A percentile compares a stretch with the other conserved stretches of the same genome.
phyloP scores from a whole-genome alignment of 208 protist genomes.

The Porcisia hertigi region DNA sequence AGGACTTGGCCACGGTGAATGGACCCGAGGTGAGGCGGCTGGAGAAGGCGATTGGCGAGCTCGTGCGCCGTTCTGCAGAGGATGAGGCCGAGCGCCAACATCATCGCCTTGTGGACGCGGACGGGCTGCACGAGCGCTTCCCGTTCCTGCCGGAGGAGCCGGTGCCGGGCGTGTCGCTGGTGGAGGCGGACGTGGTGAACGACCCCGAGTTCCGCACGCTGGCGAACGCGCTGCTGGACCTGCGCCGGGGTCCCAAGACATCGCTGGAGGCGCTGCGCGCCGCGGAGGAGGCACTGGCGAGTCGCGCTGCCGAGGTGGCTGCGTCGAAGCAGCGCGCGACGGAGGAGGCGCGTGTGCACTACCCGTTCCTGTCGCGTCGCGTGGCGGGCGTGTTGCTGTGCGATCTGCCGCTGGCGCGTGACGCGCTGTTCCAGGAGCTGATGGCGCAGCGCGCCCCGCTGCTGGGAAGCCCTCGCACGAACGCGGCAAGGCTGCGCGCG shows the following conservation, averaged over 20 bases:
- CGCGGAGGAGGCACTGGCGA: no score
- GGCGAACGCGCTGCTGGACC: constrained; percentile 38
- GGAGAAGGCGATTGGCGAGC: constrained; percentile 40
- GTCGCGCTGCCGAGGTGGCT: no score
- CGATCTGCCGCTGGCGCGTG: no score
- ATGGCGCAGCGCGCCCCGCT: no score
- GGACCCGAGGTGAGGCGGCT: constrained; percentile 37
- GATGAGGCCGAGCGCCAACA: constrained; percentile 27
- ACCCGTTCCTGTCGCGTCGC: no score
- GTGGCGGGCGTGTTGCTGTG: no score
- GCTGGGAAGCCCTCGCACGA: no score
- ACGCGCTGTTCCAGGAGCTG: no score
- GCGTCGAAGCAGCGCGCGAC: no score
- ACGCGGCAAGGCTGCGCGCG: no score
- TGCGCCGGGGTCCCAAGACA: constrained; percentile 19
- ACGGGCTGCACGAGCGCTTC: constrained; percentile 22
- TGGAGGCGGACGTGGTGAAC: constrained; percentile 34
- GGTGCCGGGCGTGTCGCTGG: constrained; percentile 27
- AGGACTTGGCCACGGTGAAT: constrained; percentile 27
- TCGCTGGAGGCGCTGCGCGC: constrained; percentile 34
- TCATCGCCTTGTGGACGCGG: constrained; percentile 30
- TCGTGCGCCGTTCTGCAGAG: constrained; percentile 37
- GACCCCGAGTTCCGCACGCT: constrained; percentile 49
- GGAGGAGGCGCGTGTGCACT: no score
- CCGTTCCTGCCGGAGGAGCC: constrained; percentile 38